Evolutionary conservation across 192 early-diverging fungal genomes (phyloP), one percentile per base, ranked within the genome.

Genomic region (Coemansia sp.): DNA sequence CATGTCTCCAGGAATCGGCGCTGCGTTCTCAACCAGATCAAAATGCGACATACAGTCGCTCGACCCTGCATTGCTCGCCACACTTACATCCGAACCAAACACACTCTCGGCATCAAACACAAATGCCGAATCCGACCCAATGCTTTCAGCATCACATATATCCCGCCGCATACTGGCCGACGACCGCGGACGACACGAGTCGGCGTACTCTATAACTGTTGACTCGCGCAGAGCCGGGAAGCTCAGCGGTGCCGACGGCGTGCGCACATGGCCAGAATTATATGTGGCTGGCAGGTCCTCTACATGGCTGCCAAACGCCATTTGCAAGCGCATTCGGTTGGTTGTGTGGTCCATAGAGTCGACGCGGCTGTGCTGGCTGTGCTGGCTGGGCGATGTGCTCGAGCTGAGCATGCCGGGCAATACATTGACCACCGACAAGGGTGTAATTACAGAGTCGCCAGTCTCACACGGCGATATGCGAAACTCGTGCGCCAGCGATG

Each of bases 361-460:
- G 12, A 22, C 38, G 17, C 54, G 54, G 20, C 54, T 56, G 34
- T 56, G 54, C 57, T 57, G 28, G 6, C 28, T 31, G 28, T 31
- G 31, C 26, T 59, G 54, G 58, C 66, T 74, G n/a, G 75, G 71
- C 37, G 64, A 57, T 15, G 68, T 68, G 55, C 47, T 64, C 0
- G 50, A 25, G 37, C 65, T 65, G 48, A 63, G 12, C 21, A 57
- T 55, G 10, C 61, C 68, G 0, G 70, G 60, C n/a, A 68, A 42
- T 34, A 81, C 72, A 17, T 81, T 81, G 59, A 74, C 72, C 9
- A 81, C 78, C 2, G 78, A 74, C 17, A 81, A 36, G n/a, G 78
- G 72, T 23, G 78, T 80, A 7, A 72, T 53, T 1, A 62, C 55
- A 7, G 71, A 71, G 12, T 80, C 77, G 36, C 67, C 77, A 3